Base-by-base conservation (phyloP, 257 asterid genomes). In the Solanum sejunctum region DNA sequence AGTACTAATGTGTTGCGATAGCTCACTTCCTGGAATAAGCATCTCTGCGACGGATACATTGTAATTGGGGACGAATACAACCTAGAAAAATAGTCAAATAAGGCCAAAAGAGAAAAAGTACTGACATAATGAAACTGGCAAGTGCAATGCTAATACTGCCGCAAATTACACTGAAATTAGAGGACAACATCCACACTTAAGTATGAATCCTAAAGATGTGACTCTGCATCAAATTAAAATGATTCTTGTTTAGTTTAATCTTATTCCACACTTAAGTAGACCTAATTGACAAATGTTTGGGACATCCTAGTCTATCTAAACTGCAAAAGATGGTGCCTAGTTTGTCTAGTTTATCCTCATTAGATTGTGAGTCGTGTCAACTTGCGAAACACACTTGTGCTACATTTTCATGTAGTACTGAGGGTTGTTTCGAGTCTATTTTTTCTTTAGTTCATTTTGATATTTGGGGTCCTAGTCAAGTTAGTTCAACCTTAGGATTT, bases 21-120 rank as follows among this genome's bases (percentile, higher is more conserved):
- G 87, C 88, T 97, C 99, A 88, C 99, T 97, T 82, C 99, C 99
- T 0, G 98, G 99, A 84, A 97, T 95, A 91, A 97, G 98, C 84
- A 97, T 87, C 95, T 97, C 99, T 5, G 99, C 99, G 90, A 97
- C 98, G 16, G 99, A 93, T 8, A 97, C 99, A 78, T 97, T 97
- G 91, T 97, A 97, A 88, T 97, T 97, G 88, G 99, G 99, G 84
- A 97, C 98, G 61, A 97, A 95, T 77, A 97, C 94, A 11, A 97
- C 95, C 99, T 97, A 94, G 80, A 86, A 87, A 51, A 51, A 77
- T 51, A 77, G 82, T 15, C 82, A 49, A 75, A 10, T 77, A 26
- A 51, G 82, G 39, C 47, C 82, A 77, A 77, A 77, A 36, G 41
- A 36, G 8, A 72, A 51, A 75, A 15, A 3, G 0, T 15, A 23